Evolutionary conservation across 352 stramenopile species (phyloP), one percentile per base, ranked within the genome.

Genomic region (Saprolegnia parasitica): DNA sequence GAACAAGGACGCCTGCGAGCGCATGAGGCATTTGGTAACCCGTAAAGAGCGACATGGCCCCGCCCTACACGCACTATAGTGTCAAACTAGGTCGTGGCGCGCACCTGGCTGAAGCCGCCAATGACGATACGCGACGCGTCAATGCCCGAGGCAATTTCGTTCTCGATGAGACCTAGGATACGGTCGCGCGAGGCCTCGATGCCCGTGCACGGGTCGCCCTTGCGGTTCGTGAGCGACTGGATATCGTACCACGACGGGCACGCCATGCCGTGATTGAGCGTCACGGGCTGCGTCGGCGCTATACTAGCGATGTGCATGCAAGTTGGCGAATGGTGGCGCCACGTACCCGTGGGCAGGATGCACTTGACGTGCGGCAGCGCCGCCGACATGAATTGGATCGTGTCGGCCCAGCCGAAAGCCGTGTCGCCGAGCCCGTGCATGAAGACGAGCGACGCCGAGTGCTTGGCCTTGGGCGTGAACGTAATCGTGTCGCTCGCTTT

Each of bases 171-270:
- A 0, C 63, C 37, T 47, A 85, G 72, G 52, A 98, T 76, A 13
- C 77, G 77, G 23, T 84, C 76, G 45, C 76, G 76, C 1, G 88
- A 96, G 46, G 79, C 79, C 18, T 97, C 83, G 52, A 99, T 98
- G 18, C 95, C 93, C 9, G 88, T 74, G 45, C 85, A 92, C 20
- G 86, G 81, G 73, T 98, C 91, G 65, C 89, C 92, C 39, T 88
- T 81, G 16, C 88, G 77, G 73, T 95, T 88, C 39, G 82, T 78
- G 16, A 98, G 77, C 54, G 93, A 93, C 65, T 88, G 86, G 73
- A 98, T 98, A 74, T 99, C 95, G 72, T 97, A 98, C 85, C 96
- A 99, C 2, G 86, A 85, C 3, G 91, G 89, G 91, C 98, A 98
- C 4, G 77, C 71, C 82, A 97, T 96, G 50, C 95, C 94, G 78